Evolutionary conservation across 352 stramenopile genomes (phyloP), one percentile per base, ranked within the genome.

Genomic region (Phytophthora multivora): DNA sequence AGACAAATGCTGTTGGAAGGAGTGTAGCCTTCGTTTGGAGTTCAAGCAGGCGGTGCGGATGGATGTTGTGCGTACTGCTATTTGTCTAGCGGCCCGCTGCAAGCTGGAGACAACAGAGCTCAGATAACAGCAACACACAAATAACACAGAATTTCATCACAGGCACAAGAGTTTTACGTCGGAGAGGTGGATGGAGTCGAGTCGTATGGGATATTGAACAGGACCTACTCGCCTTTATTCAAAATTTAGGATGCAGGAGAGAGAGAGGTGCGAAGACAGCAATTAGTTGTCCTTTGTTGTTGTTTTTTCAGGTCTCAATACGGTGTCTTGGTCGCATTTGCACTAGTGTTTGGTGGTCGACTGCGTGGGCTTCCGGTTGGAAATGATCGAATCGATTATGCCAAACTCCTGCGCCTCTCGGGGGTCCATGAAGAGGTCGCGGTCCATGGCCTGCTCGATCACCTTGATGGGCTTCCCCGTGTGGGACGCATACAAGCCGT

Each of bases 361-460:
- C 46, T 63, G 31, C 35, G 50, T 46, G 0, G 62, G 38, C 19
- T 61, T 80, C 23, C 86, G 77, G 64, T 87, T 91, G 39, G 66
- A 52, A 63, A 95, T 83, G 70, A 95, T 91, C 0, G 79, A 79
- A 68, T 95, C 87, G 51, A 95, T 88, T 39, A 95, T 85, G 26
- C 87, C 87, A 61, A 95, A 95, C 41, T 90, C 83, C 15, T 88
- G 69, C 15, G 87, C 87, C 38, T 83, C 74, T 19, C 70, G 59
- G 2, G 87, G 76, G 51, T 96, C 86, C 83, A 96, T 91, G 71
- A 95, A 95, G 19, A 93, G 63, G 59, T 95, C 87, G 54, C 87
- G 78, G 59, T 95, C 87, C 87, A 95, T 94, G 8, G 85, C 85
- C 56, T 91, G 86, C 72, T 95, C 87, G 48, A 95, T 95, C 50